Evolutionary conservation across 1,284 basidiomycete species (phyloP), one percentile per base, ranked within the genome.

Genomic region (Austropuccinia psidii): DNA sequence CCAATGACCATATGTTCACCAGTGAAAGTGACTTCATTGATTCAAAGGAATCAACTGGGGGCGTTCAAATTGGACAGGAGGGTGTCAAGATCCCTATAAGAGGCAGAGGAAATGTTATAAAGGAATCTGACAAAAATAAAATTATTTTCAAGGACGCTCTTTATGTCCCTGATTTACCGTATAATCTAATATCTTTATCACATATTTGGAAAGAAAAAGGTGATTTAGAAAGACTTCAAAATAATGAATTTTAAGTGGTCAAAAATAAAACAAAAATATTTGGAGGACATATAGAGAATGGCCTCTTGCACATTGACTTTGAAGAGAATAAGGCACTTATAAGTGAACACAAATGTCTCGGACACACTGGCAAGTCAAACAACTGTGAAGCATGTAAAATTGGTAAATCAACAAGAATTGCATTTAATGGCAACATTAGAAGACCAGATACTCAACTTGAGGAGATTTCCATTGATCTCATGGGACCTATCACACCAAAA

Each of bases 361-460:
- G 64, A 31, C 45, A 62, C 17, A 11, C 29, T 6, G 60, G 60
- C 11, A 35, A 33, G 15, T 13, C 13, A 29, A 27, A 31, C 13
- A 24, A 43, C 24, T 68, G 65, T 27, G 52, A 68, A 29, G 52
- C 50, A 39, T 68, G 65, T 29, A 33, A 54, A 27, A 35, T 68
- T 27, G 65, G 65, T 41, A 68, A 68, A 57, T n/a, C 21, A 43
- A 68, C 65, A 17, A 39, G 52, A 31, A n/a, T 37, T 17, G n/a
- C 49, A 15, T 68, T 68, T 19, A 39, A 24, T 8, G 24, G 43
- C 3, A 33, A 55, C 7, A 15, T 33, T 21, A 33, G 27, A 27
- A 13, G 24, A 54, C 52, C 64, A 1, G 27, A 35, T 24, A 41
- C 33, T 50, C 8, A n/a, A n/a, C 27, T 21, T 31, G 62, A 65